phyloP scores from a whole-genome alignment of 2,329 filamentous ascomycete genomes.

The Sporothrix euskadiensis region DNA sequence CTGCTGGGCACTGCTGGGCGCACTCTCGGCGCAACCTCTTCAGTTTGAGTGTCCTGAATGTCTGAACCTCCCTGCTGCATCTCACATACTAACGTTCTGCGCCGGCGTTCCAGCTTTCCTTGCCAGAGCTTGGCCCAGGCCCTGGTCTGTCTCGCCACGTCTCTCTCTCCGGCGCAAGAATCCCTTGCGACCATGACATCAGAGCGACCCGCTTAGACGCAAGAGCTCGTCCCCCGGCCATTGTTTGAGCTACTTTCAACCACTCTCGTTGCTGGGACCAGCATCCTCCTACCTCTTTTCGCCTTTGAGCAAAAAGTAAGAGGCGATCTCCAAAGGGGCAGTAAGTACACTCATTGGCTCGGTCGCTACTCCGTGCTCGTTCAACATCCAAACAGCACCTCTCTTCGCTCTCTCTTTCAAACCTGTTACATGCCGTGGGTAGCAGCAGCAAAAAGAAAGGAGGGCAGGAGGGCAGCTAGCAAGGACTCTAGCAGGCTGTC shows the following conservation, averaged over 20 bases:
- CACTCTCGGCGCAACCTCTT: background rate
- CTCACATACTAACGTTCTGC: background rate
- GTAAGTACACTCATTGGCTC: background rate
- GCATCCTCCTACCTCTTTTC: background rate
- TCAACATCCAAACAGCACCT: background rate
- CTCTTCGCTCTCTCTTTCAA: background rate
- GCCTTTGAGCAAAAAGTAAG: too few species aligned
- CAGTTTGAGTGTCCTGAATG: background rate
- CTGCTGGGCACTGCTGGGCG: background rate
- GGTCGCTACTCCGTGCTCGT: background rate
- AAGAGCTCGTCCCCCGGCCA: background rate
- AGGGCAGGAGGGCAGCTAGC: background rate
- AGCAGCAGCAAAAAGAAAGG: background rate
- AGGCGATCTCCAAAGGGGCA: too few species aligned
- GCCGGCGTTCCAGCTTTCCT: constrained; percentile 13
- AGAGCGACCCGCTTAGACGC: constrained; percentile 18
- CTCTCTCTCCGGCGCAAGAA: background rate
- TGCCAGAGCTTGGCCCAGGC: constrained; percentile 5
- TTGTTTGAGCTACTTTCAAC: background rate
- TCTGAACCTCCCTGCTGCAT: background rate
- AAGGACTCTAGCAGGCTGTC: background rate
- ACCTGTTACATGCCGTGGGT: background rate
- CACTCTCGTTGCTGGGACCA: background rate
- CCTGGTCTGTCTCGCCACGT: background rate
- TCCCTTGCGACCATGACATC: constrained; percentile 17